These are phyloP conservation scores for Boletus vermiculosoides DNA, from an alignment of 768 basidiomycete species.

Conservation along the genomic window DNA sequence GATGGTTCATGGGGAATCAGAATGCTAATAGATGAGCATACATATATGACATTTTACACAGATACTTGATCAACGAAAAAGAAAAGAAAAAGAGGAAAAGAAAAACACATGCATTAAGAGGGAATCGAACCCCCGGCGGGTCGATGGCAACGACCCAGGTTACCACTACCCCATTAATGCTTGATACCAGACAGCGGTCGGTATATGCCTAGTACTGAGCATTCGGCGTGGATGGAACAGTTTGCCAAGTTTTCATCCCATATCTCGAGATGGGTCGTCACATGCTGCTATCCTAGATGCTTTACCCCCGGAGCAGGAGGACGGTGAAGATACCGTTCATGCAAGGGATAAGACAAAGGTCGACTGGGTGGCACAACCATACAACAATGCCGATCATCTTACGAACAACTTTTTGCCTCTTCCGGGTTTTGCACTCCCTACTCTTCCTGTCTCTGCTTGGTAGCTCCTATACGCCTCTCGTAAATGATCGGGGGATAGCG, in stretches of 20 bases:
- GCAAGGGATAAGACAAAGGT: neutral
- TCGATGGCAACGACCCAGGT: conserved; percentile 73
- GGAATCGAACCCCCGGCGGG: conserved; percentile 88
- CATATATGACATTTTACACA: neutral
- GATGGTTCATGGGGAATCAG: neutral
- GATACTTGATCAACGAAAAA: neutral
- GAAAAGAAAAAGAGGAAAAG: neutral
- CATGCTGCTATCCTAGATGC: too few relatives aligned
- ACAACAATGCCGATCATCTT: conserved; percentile 35
- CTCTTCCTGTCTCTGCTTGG: conserved; percentile 75
- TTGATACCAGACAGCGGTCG: accelerated
- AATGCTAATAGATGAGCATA: too few relatives aligned
- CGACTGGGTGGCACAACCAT: neutral
- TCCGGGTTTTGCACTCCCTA: conserved; percentile 73
- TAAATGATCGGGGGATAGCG: conserved; percentile 84
- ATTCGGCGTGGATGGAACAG: too few relatives aligned
- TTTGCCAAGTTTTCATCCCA: too few relatives aligned
- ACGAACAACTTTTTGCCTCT: conserved; percentile 74
- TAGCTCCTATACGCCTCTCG: conserved; percentile 87
- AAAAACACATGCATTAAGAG: conserved; percentile 21
- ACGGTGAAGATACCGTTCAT: neutral
- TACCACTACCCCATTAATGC: conserved; percentile 60
- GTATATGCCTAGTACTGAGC: neutral
- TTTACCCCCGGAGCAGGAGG: neutral
- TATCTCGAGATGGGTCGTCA: too few relatives aligned